Evolutionary conservation across 164 flowering plant genomes (phyloP), one percentile per base, ranked within the genome.

Genomic region (Platanus orientalis): DNA sequence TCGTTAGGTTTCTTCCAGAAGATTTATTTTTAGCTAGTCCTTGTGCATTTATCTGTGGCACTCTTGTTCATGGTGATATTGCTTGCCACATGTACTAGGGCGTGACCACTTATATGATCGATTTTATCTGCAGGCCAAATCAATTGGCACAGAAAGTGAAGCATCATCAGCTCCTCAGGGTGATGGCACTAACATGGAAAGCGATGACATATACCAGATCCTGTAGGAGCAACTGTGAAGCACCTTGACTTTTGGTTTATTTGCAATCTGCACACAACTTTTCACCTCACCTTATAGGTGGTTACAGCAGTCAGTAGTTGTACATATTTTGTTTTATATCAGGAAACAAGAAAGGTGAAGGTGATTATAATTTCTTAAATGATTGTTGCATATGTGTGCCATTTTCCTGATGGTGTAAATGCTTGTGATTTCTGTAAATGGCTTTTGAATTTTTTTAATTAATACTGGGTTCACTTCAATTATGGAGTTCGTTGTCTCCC

Each of bases 81-180:
- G 13, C 42, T 36, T 36, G 9, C 10, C 42, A 10, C 42, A 36
- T 7, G 42, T 14, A 7, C 12, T 36, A n/a, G n/a, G n/a, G n/a
- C n/a, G n/a, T n/a, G n/a, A n/a, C n/a, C n/a, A n/a, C 42, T 36
- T 36, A 36, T 36, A 1, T 7, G 42, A 3, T 45, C 20, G 16
- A 14, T 16, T 16, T 45, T 45, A 19, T 44, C 29, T 71, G 74
- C 84, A 89, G 96, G 86, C 88, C 42, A 75, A 81, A 54, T 78
- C 66, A 44, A 71, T 63, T 24, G 66, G 57, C 24, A 27, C 63
- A 13, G 39, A 59, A 36, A 73, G 60, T 49, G 75, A 71, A 45
- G 65, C 62, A 60, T 50, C 65, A 16, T 51, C 76, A 14, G 64
- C 42, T 50, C 69, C 65, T 30, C 61, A 24, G 17, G 69, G 21